Base-by-base conservation (phyloP, 2,329 filamentous ascomycete species). In the Xylaria sp. region DNA sequence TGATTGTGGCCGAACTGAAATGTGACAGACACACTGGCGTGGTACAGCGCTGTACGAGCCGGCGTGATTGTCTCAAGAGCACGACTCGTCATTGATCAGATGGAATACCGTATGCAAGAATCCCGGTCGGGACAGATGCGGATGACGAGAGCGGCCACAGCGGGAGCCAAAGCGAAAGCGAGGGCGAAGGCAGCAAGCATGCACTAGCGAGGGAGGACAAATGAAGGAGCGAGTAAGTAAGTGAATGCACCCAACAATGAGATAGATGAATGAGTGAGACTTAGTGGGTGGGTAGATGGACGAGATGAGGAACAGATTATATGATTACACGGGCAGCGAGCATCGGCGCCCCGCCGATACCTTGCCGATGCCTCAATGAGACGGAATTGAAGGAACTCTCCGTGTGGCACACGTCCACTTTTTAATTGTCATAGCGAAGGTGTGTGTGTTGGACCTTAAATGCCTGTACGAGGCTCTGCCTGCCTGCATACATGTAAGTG, bases 391-490 rank as follows among this genome's bases (percentile, higher is more conserved):
- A 32, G 9, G 48, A 48, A 48, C 5, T 48, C 18, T 9, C 2
- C 15, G n/a, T 15, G 39, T 37, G 34, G 13, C 18, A 9, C 20
- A 20, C 34, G 37, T 34, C 23, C 37, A 4, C 13, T 32, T 23
- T 23, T 44, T 13, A 3, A 20, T 15, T 28, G 37, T 10, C 37
- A 44, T 13, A 58, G 12, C 34, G 41, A 37, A 28, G 39, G 44
- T 52, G 23, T 44, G 52, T 52, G n/a, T n/a, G n/a, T 39, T 54
- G 23, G 46, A 41, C 28, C n/a, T 48, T 34, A 7, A 25, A 63
- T 39, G 55, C 65, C 39, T 23, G 50, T 65, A 68, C 55, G 61
- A 60, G 66, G 66, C 66, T 65, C 63, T 58, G 15, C 39, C 54
- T 58, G 54, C 54, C 28, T 39, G 52, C 52, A 12, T 51, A 18